A percentile compares a stretch with the other conserved stretches of the same genome.
These are phyloP conservation scores for Penicillium nordicum DNA, from an alignment of 2,329 filamentous ascomycete genomes.

Conservation along the genomic window DNA sequence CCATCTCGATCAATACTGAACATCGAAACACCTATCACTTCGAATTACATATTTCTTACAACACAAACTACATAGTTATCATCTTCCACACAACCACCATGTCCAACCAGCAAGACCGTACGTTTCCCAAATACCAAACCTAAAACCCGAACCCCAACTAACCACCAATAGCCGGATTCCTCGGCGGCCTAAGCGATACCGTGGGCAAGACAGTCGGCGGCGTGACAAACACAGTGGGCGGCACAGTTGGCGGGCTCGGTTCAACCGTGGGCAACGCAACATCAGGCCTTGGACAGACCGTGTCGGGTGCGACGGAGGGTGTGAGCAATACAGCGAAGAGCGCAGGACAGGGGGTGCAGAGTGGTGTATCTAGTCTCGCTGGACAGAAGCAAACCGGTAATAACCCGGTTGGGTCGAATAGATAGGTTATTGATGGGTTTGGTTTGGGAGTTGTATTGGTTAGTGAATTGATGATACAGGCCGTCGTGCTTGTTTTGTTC, in stretches of 20 bases:
- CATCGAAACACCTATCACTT: not conserved
- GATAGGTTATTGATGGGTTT: not conserved
- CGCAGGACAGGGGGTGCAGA: slow-evolving; percentile 13
- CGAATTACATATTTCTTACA: not conserved
- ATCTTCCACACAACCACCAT: slow-evolving; percentile 2
- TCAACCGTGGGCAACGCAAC: slow-evolving; percentile 36
- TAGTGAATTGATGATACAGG: not conserved
- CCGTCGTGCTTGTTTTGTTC: not conserved
- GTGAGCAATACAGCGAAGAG: slow-evolving; percentile 31
- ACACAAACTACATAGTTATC: too few relatives aligned
- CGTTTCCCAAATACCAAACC: not conserved
- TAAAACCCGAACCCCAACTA: not conserved
- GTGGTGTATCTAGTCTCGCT: slow-evolving; percentile 13
- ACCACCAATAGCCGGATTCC: slow-evolving; percentile 17
- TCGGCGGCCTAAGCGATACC: slow-evolving; percentile 28
- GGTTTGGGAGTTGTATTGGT: not conserved
- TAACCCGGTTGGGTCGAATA: slow-evolving; percentile 21
- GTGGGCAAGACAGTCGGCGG: slow-evolving; percentile 32
- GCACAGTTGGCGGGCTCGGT: slow-evolving; percentile 28
- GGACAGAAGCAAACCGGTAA: slow-evolving; percentile 23
- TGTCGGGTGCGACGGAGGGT: slow-evolving; percentile 29
- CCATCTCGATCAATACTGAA: not conserved
- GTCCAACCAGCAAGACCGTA: slow-evolving; percentile 16
- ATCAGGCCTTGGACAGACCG: slow-evolving; percentile 27
- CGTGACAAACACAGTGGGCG: slow-evolving; percentile 32